These are phyloP conservation scores for Botryobasidium botryosum DNA, from an alignment of 768 basidiomycete genomes.

Conservation along the genomic window DNA sequence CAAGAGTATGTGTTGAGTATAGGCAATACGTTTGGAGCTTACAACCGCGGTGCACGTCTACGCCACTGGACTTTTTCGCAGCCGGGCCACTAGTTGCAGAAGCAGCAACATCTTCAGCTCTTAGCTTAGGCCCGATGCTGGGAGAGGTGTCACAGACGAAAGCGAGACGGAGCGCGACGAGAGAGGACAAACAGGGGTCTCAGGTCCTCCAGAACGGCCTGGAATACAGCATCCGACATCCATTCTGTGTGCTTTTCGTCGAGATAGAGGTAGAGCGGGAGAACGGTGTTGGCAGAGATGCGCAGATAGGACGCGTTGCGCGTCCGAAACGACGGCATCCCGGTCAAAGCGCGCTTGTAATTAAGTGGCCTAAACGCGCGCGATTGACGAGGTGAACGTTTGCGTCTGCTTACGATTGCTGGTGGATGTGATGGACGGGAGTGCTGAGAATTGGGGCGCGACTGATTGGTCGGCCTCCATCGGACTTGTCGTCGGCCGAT, in stretches of 20 bases:
- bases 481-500: no score
- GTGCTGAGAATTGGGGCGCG: no score
- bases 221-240: constrained; percentile 75
- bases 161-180: background rate
- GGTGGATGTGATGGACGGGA: no score
- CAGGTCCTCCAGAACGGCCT: constrained; percentile 65
- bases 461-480: no score
- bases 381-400: no score
- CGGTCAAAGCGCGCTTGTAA: background rate
- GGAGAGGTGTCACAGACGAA: background rate
- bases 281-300: constrained; percentile 47
- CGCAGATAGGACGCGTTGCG: constrained; percentile 74
- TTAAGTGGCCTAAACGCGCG: no score
- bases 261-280: constrained; percentile 79
- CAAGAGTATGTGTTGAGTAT: constrained; percentile 2
- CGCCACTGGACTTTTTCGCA: constrained; percentile 44
- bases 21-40: constrained; percentile 12
- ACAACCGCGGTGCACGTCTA: constrained; percentile 82
- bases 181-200: constrained; percentile 38
- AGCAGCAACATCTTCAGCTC: constrained; percentile 35
- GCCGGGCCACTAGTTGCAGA: constrained; percentile 26
- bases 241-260: constrained; percentile 77
- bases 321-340: constrained; percentile 30
- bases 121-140: constrained; percentile 52
- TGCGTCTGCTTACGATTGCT: no score